Evolutionary conservation across 352 stramenopile species (phyloP).

Genomic region (Bremia lactucae): DNA sequence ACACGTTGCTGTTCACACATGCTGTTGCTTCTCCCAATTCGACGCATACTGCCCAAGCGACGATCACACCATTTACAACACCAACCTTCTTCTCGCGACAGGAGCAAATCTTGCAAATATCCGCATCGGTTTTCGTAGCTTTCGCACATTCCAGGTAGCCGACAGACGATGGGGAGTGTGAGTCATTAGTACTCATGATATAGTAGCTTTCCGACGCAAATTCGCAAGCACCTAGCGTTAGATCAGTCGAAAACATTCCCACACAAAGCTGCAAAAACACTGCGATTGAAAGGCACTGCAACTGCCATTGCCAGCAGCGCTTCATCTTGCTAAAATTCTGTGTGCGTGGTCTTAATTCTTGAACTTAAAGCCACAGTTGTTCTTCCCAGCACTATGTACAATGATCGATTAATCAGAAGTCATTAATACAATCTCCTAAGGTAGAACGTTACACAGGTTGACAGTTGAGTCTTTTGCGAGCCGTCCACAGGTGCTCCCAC

Average conservation of each 20-base stretch:
- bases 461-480: background rate
- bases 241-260: conserved; percentile 6
- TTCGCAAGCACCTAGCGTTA: conserved; percentile 11
- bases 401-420: too few species aligned
- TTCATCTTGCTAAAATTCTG: conserved; percentile 8
- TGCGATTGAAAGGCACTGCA: conserved; percentile 1
- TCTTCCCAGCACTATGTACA: too few species aligned
- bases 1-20: conserved; percentile 3
- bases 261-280: conserved; percentile 5
- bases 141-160: conserved; percentile 27
- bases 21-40: conserved; percentile 9
- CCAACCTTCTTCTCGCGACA: conserved; percentile 31
- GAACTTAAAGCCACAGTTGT: background rate
- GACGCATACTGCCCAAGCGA: conserved; percentile 21
- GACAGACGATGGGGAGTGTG: conserved; percentile 16
- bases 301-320: background rate
- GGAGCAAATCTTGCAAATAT: conserved; percentile 17
- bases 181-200: conserved; percentile 15
- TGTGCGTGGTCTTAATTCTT: background rate
- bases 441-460: background rate
- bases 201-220: conserved; percentile 21
- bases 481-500: background rate
- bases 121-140: background rate
- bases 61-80: conserved; percentile 8
- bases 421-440: background rate